phyloP scores from a whole-genome alignment of 179 eudicot species.

The Nepenthes alata region DNA sequence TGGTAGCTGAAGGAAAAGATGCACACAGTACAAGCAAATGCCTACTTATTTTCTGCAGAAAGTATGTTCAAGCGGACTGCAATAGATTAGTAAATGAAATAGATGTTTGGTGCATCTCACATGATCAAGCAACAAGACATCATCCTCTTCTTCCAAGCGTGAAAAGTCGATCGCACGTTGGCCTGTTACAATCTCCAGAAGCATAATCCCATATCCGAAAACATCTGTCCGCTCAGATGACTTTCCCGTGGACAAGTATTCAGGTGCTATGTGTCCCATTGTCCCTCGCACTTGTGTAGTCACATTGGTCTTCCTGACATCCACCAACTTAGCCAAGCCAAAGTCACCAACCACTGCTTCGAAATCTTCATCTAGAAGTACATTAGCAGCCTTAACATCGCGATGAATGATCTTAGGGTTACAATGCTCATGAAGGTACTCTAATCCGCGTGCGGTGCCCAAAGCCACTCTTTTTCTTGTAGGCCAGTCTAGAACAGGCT shows the following conservation, averaged over 20 bases:
- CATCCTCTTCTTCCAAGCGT: conserved; percentile 93
- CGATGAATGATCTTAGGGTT: conserved; percentile 95
- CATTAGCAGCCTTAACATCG: conserved; percentile 97
- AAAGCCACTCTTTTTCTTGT: conserved; percentile 70
- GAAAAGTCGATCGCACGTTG: conserved; percentile 90
- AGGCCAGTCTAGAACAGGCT: conserved; percentile 68
- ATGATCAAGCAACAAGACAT: conserved; percentile 92
- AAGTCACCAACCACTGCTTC: conserved; percentile 97
- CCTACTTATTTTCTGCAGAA: too few species aligned
- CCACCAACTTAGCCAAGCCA: conserved; percentile 89
- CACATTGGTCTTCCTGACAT: conserved; percentile 79
- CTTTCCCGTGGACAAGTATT: conserved; percentile 88
- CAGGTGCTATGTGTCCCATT: conserved; percentile 98
- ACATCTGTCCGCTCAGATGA: conserved; percentile 92
- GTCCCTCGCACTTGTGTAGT: conserved; percentile 98
- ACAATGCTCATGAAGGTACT: conserved; percentile 95
- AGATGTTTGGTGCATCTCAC: conserved; percentile 28
- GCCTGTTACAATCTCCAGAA: conserved; percentile 84
- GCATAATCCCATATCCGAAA: conserved; percentile 94
- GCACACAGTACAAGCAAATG: too few species aligned
- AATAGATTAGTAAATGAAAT: not conserved
- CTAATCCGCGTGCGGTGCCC: conserved; percentile 94
- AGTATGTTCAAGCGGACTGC: not conserved
- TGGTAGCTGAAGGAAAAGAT: too few species aligned
- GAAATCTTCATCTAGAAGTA: conserved; percentile 73